A percentile compares a stretch with the other conserved stretches of the same genome.
phyloP scores from a whole-genome alignment of 345 rosid genomes.

The Aethionema arabicum region DNA sequence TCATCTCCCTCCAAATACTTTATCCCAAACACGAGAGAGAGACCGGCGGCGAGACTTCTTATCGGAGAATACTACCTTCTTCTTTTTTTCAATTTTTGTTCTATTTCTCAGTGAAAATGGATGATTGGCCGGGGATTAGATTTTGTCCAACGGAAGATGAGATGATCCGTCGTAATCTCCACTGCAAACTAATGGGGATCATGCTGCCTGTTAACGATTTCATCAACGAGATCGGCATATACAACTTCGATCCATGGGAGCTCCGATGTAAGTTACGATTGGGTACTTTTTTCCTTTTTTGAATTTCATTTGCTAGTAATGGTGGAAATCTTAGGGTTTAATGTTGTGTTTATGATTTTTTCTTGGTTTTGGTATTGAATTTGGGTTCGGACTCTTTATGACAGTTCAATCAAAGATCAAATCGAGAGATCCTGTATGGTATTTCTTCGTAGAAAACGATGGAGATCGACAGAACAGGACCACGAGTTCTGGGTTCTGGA shows the following conservation, averaged over 20 bases:
- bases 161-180: constrained; percentile 39
- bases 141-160: constrained; percentile 53
- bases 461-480: constrained; percentile 31
- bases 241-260: constrained; percentile 50
- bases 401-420: constrained; percentile 19
- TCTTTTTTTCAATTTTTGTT: background rate
- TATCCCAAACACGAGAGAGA: background rate
- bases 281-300: too few relatives aligned
- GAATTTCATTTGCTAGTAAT: background rate
- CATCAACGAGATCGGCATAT: constrained; percentile 43
- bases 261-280: constrained; percentile 36
- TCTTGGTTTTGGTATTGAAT: background rate
- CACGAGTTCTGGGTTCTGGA: constrained; percentile 52
- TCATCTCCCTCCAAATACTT: background rate
- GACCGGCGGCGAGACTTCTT: too few relatives aligned
- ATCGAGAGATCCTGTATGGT: constrained; percentile 37
- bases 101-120: constrained; percentile 9
- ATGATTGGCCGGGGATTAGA: constrained; percentile 30
- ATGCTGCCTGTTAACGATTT: constrained; percentile 1
- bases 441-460: constrained; percentile 43
- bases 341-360: background rate
- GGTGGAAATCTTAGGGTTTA: background rate
- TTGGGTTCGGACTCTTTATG: background rate
- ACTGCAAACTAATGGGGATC: constrained; percentile 32
- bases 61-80: background rate